Conservation (phyloP, 495 filamentous ascomycete species). For the Xylaria telfairii region DNA sequence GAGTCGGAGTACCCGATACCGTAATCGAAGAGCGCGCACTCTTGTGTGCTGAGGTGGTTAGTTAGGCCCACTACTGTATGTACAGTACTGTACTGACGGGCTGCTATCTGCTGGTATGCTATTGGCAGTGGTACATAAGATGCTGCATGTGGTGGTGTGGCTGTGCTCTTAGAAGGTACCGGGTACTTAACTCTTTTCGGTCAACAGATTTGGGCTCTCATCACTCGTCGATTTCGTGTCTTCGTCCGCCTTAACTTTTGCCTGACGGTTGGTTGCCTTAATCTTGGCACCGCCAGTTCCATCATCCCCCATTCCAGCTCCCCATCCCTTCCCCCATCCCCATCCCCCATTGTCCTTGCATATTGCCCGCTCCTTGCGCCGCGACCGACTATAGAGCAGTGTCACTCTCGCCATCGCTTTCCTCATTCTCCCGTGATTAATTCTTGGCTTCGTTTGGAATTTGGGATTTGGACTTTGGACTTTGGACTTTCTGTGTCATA, state of each 20-base stretch:
- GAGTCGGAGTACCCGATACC: slow-evolving; percentile 4
- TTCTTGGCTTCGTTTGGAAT: not conserved
- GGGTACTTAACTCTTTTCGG: slow-evolving; percentile 7
- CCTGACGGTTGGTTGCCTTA: slow-evolving; percentile 23
- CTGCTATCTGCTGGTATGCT: not conserved
- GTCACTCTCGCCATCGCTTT: slow-evolving; percentile 3
- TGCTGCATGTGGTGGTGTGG: not conserved
- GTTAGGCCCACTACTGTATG: no score
- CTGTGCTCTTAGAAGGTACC: not conserved
- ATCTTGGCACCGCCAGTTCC: slow-evolving; percentile 19
- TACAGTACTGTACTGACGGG: no score
- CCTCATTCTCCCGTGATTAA: not conserved
- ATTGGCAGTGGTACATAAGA: not conserved
- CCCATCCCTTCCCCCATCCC: no score
- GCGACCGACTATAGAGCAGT: slow-evolving; percentile 23
- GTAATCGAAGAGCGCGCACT: not conserved
- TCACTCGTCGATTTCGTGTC: not conserved
- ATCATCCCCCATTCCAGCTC: not conserved
- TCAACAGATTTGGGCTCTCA: not conserved
- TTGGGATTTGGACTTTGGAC: not conserved
- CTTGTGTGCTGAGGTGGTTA: no score
- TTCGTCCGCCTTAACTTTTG: slow-evolving; percentile 44
- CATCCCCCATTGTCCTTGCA: not conserved
- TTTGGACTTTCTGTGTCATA: not conserved
- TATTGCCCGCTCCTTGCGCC: slow-evolving; percentile 17